Conservation (phyloP, 345 rosid genomes). For the Populus deltoides region DNA sequence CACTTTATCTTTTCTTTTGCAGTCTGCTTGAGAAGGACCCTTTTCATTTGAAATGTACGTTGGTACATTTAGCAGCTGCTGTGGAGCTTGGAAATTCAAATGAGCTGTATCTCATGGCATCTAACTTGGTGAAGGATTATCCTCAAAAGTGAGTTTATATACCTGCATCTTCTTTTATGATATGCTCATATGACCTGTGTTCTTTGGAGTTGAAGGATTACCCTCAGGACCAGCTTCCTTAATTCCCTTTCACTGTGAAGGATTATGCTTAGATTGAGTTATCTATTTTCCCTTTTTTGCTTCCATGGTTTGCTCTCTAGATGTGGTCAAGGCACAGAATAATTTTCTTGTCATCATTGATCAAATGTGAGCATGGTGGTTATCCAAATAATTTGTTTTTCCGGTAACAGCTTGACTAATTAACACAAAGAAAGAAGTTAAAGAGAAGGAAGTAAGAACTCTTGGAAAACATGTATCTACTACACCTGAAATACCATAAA, state of each 20-base stretch:
- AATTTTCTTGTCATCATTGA: not conserved
- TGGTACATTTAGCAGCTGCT: conserved; percentile 90
- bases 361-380: not conserved
- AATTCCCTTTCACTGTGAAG: not conserved
- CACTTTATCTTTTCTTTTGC: conserved; percentile 23
- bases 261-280: not conserved
- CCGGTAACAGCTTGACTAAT: not conserved
- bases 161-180: not conserved
- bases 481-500: not conserved
- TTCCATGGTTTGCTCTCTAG: not conserved
- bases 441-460: not conserved
- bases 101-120: conserved; percentile 94
- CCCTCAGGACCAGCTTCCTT: not conserved
- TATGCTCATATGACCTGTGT: not conserved
- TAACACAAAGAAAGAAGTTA: not conserved
- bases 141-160: conserved; percentile 74
- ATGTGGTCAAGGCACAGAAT: not conserved
- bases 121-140: conserved; percentile 92
- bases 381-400: not conserved
- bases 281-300: not conserved
- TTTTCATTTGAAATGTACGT: conserved; percentile 81
- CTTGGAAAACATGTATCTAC: not conserved
- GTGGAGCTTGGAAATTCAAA: conserved; percentile 95
- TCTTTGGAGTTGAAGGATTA: not conserved
- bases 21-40: conserved; percentile 97